Evolutionary conservation across 2,329 filamentous ascomycete genomes (phyloP).

Genomic region (Knufia petricola): DNA sequence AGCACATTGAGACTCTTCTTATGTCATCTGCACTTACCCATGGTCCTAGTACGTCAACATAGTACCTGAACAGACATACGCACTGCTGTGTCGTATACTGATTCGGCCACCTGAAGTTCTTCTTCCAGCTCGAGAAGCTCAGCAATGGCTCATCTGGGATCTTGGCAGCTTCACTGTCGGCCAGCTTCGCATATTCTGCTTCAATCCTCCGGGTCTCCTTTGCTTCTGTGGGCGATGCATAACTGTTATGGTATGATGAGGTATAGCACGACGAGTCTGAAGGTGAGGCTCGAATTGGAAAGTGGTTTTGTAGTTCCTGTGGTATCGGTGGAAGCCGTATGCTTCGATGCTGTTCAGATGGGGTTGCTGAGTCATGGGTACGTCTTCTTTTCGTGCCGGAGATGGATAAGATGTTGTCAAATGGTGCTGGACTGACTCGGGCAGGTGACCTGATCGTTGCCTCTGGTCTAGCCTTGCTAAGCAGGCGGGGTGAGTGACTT

Average conservation of each 20-base stretch:
- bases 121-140: constrained; percentile 20
- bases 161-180: constrained; percentile 17
- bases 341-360: constrained; percentile 6
- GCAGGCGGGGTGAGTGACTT: constrained; percentile 12
- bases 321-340: constrained; percentile 15
- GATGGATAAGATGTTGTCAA: constrained; percentile 4
- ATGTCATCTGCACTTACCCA: constrained; percentile 14
- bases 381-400: constrained; percentile 4
- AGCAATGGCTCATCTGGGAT: constrained; percentile 19
- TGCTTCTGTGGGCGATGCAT: constrained; percentile 9
- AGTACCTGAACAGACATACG: constrained; percentile 23
- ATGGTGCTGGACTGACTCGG: constrained; percentile 13
- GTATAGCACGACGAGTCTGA: neutral
- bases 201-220: constrained; percentile 17
- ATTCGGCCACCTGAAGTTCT: constrained; percentile 23
- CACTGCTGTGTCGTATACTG: constrained; percentile 22
- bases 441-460: constrained; percentile 12
- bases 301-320: constrained; percentile 8
- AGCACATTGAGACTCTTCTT: neutral
- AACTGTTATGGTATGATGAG: neutral
- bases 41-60: constrained; percentile 21
- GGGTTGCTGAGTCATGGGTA: constrained; percentile 10
- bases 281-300: constrained; percentile 1
- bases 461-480: constrained; percentile 11
- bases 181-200: constrained; percentile 20